Conservation (phyloP, 805 yeast species). For the Ogataea thermomethanolica region DNA sequence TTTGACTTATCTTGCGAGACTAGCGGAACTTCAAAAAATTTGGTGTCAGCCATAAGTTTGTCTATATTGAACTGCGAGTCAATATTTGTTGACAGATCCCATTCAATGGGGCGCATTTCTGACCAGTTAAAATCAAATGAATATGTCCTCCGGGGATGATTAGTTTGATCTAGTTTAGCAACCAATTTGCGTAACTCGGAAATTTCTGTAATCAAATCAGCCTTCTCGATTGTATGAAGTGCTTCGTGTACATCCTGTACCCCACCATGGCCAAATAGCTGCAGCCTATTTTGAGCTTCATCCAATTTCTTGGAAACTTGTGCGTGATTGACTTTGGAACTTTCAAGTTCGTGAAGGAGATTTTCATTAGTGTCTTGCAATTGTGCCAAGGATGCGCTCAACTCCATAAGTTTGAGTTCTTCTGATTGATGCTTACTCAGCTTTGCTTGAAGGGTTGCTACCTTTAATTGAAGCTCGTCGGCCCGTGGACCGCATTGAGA, state of each 20-base stretch:
- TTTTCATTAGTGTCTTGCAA: conserved; percentile 24
- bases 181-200: neutral
- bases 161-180: no score
- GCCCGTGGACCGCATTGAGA: conserved; percentile 18
- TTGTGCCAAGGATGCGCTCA: conserved; percentile 22
- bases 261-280: neutral
- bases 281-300: conserved; percentile 9
- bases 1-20: neutral
- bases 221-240: neutral
- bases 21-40: neutral
- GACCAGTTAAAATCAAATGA: no score
- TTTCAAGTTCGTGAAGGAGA: conserved; percentile 16
- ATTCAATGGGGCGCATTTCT: neutral
- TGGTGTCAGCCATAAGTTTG: neutral
- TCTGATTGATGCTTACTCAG: conserved; percentile 33
- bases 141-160: no score
- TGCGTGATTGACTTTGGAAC: conserved; percentile 11
- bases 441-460: conserved; percentile 43
- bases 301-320: conserved; percentile 1
- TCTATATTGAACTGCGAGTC: neutral
- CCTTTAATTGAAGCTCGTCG: conserved; percentile 44
- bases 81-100: conserved; percentile 3
- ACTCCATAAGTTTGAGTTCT: conserved; percentile 26
- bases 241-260: neutral
- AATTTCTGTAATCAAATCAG: neutral